Conservation (phyloP, 306 rosid species). For the Bauhinia variegata region DNA sequence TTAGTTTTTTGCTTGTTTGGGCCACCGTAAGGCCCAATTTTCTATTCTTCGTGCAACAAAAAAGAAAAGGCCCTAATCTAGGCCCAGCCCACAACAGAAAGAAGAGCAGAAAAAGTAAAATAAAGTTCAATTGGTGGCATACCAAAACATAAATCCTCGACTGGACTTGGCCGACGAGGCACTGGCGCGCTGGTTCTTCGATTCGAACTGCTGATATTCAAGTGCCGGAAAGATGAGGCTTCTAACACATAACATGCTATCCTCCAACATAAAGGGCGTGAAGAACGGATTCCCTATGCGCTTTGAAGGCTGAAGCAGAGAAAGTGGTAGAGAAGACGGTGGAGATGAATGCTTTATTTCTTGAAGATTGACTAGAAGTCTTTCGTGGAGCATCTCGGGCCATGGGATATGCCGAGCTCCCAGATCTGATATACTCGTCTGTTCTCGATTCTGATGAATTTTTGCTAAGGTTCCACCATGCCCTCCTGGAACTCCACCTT, state of each 20-base stretch:
- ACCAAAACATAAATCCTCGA: too few species aligned
- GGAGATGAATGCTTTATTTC: slow-evolving; percentile 62
- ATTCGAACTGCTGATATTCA: neutral
- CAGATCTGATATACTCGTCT: slow-evolving; percentile 70
- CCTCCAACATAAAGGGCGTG: slow-evolving; percentile 86
- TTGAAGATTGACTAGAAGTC: slow-evolving; percentile 87
- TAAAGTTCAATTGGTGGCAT: too few species aligned
- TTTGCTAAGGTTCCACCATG: slow-evolving; percentile 78
- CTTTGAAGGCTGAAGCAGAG: slow-evolving; percentile 79
- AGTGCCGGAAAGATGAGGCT: slow-evolving; percentile 61
- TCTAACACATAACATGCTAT: slow-evolving; percentile 88
- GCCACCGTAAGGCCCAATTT: too few species aligned
- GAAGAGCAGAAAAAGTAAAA: too few species aligned
- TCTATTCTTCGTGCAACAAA: too few species aligned
- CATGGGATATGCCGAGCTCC: slow-evolving; percentile 77
- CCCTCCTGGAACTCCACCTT: slow-evolving; percentile 86
- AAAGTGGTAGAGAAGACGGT: slow-evolving; percentile 71
- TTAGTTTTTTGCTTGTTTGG: too few species aligned
- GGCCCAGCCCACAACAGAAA: too few species aligned
- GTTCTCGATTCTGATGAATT: slow-evolving; percentile 77
- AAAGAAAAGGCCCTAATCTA: too few species aligned
- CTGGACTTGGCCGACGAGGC: too few species aligned
- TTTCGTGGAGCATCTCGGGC: slow-evolving; percentile 59
- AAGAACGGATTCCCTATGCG: slow-evolving; percentile 76
- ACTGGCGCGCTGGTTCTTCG: too few species aligned